Conservation (phyloP, 1,139 yeast genomes). For the Zygosaccharomyces pseudobailii region DNA sequence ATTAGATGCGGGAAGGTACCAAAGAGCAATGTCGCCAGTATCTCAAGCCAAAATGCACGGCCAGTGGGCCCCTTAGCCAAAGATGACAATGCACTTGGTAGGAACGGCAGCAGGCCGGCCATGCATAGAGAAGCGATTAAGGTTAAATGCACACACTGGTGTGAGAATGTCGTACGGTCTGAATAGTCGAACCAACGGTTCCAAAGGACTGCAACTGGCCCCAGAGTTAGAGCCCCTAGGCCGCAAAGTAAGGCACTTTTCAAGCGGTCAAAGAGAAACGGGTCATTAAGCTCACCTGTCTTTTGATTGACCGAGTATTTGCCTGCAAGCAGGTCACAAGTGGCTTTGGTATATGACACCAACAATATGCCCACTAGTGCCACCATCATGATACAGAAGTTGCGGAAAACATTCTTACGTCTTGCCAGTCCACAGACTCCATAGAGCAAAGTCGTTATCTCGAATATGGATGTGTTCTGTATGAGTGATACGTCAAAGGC, state of each 20-base stretch:
- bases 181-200: slow-evolving; percentile 14
- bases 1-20: slow-evolving; percentile 25
- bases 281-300: slow-evolving; percentile 21
- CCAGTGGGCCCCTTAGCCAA: slow-evolving; percentile 18
- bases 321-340: slow-evolving; percentile 18
- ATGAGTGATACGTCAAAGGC: slow-evolving; percentile 18
- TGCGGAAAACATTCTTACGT: slow-evolving; percentile 18
- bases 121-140: slow-evolving; percentile 22
- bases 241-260: slow-evolving; percentile 23
- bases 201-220: slow-evolving; percentile 23
- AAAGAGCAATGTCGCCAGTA: slow-evolving; percentile 19
- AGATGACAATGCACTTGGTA: slow-evolving; percentile 13
- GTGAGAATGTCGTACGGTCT: slow-evolving; percentile 8
- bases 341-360: slow-evolving; percentile 18
- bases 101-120: slow-evolving; percentile 21
- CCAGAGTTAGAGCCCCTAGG: slow-evolving; percentile 18
- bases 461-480: slow-evolving; percentile 19
- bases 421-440: slow-evolving; percentile 22
- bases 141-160: slow-evolving; percentile 22
- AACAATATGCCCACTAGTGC: slow-evolving; percentile 19
- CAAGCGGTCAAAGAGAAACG: slow-evolving; percentile 22
- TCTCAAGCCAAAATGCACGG: slow-evolving; percentile 23
- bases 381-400: slow-evolving; percentile 21
- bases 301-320: slow-evolving; percentile 15
- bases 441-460: slow-evolving; percentile 21